Evolutionary conservation across 2,329 filamentous ascomycete genomes (phyloP).

Genomic region (Pyrenochaeta sp.): DNA sequence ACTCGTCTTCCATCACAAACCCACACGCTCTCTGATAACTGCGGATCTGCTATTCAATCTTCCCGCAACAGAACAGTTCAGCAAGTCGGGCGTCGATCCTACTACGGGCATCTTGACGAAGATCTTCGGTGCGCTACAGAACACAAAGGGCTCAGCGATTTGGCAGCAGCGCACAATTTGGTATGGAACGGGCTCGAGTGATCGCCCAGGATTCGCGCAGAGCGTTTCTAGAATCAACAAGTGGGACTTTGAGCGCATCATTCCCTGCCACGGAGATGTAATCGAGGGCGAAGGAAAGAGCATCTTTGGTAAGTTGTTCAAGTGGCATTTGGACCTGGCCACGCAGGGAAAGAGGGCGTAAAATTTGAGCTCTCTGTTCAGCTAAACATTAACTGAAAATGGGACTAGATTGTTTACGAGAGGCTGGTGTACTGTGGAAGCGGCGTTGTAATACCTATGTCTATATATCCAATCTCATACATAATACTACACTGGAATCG

Average conservation of each 20-base stretch:
- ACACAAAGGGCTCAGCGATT: slow-evolving; percentile 64
- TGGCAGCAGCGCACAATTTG: slow-evolving; percentile 84
- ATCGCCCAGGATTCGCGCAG: slow-evolving; percentile 74
- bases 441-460: too few relatives aligned
- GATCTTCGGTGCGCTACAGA: slow-evolving; percentile 66
- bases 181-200: slow-evolving; percentile 71
- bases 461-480: too few relatives aligned
- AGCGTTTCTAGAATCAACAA: slow-evolving; percentile 73
- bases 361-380: neutral
- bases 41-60: slow-evolving; percentile 94
- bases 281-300: slow-evolving; percentile 79
- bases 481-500: too few relatives aligned
- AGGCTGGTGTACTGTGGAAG: too few relatives aligned
- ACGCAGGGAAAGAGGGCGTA: slow-evolving; percentile 8
- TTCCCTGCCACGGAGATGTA: slow-evolving; percentile 94
- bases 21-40: slow-evolving; percentile 80
- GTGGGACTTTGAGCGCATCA: slow-evolving; percentile 87
- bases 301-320: slow-evolving; percentile 79
- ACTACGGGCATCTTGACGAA: slow-evolving; percentile 67
- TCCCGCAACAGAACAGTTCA: slow-evolving; percentile 83
- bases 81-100: slow-evolving; percentile 62
- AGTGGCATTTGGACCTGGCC: slow-evolving; percentile 74
- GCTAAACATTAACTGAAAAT: neutral
- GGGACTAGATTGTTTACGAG: neutral
- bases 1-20: slow-evolving; percentile 85